phyloP scores from a whole-genome alignment of 305 asterid species.

The Fraxinus velutina region DNA sequence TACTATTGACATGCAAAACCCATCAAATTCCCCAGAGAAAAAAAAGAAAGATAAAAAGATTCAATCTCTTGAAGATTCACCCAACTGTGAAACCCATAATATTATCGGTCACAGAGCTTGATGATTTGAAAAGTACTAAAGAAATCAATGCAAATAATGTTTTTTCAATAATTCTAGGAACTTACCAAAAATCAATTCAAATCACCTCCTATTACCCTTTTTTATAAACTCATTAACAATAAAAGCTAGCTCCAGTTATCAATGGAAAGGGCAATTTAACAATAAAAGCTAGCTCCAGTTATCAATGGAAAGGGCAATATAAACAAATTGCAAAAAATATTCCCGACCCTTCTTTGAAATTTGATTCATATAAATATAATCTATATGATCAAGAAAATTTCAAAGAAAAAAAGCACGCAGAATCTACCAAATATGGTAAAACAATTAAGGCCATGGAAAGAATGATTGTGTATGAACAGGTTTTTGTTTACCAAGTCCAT shows the following conservation, averaged over 20 bases:
- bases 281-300: conserved; percentile 8
- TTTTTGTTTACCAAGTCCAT: conserved; percentile 21
- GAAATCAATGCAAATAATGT: background rate
- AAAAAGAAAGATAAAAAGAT: background rate
- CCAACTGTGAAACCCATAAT: conserved; percentile 9
- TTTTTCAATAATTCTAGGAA: background rate
- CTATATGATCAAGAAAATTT: conserved; percentile 5
- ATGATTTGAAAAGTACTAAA: background rate
- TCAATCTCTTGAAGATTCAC: background rate
- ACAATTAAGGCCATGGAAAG: conserved; percentile 19
- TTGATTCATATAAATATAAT: background rate
- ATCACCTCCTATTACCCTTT: background rate
- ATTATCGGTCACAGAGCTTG: background rate
- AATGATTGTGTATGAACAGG: conserved; percentile 12
- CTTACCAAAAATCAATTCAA: background rate
- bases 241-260: conserved; percentile 7
- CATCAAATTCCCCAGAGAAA: background rate
- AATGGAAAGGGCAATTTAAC: background rate
- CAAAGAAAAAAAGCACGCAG: background rate
- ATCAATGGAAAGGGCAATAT: background rate
- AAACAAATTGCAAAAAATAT: background rate
- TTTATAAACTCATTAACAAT: background rate
- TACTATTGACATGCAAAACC: background rate
- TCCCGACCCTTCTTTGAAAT: background rate
- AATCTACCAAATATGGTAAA: background rate